Evolutionary conservation across 306 rosid species (phyloP).

Genomic region (Vicia sativa): DNA sequence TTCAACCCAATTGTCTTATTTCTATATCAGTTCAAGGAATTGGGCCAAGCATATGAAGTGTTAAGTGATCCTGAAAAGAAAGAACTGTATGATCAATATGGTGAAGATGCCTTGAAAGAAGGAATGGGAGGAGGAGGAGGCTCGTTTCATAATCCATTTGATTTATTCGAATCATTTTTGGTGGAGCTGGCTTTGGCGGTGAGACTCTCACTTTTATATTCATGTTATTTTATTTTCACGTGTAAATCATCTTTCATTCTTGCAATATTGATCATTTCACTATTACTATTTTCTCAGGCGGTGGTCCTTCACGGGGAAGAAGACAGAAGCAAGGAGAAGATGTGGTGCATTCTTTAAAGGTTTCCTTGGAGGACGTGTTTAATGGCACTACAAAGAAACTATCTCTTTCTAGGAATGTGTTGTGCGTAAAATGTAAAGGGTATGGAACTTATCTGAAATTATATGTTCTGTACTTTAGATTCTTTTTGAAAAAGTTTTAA

Average conservation of each 20-base stretch:
- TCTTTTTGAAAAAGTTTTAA: neutral
- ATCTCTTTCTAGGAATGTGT: conserved; percentile 60
- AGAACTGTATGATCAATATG: conserved; percentile 74
- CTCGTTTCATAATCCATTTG: conserved; percentile 67
- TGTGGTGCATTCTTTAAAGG: conserved; percentile 69
- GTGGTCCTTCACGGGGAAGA: conserved; percentile 64
- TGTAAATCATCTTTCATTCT: conserved; percentile 19
- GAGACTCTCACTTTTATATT: conserved; percentile 34
- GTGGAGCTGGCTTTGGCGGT: conserved; percentile 59
- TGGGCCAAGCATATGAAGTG: conserved; percentile 82
- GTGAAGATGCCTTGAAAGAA: conserved; percentile 83
- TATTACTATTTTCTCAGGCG: conserved; percentile 36
- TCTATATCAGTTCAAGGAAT: conserved; percentile 68
- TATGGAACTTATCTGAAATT: conserved; percentile 37
- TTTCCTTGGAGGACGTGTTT: conserved; percentile 78
- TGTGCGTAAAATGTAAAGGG: conserved; percentile 79
- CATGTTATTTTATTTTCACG: neutral
- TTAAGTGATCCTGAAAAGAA: conserved; percentile 73
- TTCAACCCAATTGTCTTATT: conserved; percentile 8
- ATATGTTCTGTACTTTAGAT: neutral
- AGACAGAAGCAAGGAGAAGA: conserved; percentile 80
- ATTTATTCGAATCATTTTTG: conserved; percentile 71
- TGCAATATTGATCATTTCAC: conserved; percentile 10
- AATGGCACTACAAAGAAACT: conserved; percentile 76
- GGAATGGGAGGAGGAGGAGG: conserved; percentile 70